phyloP scores from a whole-genome alignment of 1,139 yeast genomes.

The Taiozyma sp. region DNA sequence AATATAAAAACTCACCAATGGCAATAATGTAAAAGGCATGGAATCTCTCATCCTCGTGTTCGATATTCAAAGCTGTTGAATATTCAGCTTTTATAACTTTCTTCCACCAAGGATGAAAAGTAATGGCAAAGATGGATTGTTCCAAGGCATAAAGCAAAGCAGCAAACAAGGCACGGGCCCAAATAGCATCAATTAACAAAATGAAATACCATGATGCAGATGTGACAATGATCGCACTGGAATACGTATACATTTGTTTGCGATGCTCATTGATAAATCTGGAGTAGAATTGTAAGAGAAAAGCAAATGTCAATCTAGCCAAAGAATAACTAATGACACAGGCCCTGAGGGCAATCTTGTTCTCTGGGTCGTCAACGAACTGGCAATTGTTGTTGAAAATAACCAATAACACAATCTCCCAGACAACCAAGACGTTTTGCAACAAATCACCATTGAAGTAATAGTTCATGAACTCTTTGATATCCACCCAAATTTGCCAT shows the following conservation, averaged over 20 bases:
- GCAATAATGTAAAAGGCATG: slow-evolving; percentile 60
- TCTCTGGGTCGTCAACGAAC: slow-evolving; percentile 30
- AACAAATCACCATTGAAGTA: slow-evolving; percentile 59
- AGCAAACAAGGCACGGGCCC: slow-evolving; percentile 46
- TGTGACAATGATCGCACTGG: slow-evolving; percentile 30
- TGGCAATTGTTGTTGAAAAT: slow-evolving; percentile 49
- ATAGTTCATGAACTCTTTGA: slow-evolving; percentile 61
- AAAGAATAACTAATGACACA: slow-evolving; percentile 42
- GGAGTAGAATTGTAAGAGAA: slow-evolving; percentile 40
- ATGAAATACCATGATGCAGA: slow-evolving; percentile 43
- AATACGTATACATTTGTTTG: slow-evolving; percentile 44
- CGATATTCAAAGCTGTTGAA: slow-evolving; percentile 61
- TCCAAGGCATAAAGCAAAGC: slow-evolving; percentile 41
- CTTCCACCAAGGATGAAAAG: slow-evolving; percentile 48
- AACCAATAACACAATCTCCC: slow-evolving; percentile 50
- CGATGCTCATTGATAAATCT: slow-evolving; percentile 50
- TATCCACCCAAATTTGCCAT: slow-evolving; percentile 62
- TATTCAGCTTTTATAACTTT: slow-evolving; percentile 35
- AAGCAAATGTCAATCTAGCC: slow-evolving; percentile 38
- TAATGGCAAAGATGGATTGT: slow-evolving; percentile 26
- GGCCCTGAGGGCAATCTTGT: slow-evolving; percentile 37
- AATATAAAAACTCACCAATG: slow-evolving; percentile 59
- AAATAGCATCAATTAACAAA: slow-evolving; percentile 34
- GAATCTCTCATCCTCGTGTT: slow-evolving; percentile 62
- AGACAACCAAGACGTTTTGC: slow-evolving; percentile 48